phyloP scores from a whole-genome alignment of 139 green algal genomes.

The Nannochloris sp. region DNA sequence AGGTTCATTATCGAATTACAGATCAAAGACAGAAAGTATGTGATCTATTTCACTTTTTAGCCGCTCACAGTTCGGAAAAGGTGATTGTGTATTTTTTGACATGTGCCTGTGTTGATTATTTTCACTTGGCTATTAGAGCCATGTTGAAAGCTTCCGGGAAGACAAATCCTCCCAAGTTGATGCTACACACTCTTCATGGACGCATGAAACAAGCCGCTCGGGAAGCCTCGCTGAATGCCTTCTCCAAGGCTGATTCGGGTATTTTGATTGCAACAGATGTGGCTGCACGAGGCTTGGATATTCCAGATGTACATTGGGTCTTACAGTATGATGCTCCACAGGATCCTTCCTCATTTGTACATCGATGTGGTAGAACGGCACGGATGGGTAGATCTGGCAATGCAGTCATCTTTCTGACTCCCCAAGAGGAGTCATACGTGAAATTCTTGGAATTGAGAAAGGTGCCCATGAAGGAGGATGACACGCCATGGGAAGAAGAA shows the following conservation, averaged over 20 bases:
- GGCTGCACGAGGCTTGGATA: constrained; percentile 85
- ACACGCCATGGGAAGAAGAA: neutral
- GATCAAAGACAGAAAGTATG: constrained; percentile 58
- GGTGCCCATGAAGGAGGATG: constrained; percentile 32
- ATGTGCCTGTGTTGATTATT: constrained; percentile 83
- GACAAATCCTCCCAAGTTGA: neutral
- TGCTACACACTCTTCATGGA: constrained; percentile 64
- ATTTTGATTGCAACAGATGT: constrained; percentile 89
- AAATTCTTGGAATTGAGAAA: constrained; percentile 78
- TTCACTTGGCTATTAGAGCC: constrained; percentile 16
- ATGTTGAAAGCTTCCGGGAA: neutral
- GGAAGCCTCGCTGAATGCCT: constrained; percentile 58
- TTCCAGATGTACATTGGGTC: constrained; percentile 78
- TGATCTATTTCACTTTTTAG: constrained; percentile 50
- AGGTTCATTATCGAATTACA: constrained; percentile 43
- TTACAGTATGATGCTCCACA: constrained; percentile 79
- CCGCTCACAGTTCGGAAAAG: constrained; percentile 52
- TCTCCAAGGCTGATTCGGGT: constrained; percentile 34
- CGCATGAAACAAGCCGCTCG: constrained; percentile 79
- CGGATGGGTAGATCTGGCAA: constrained; percentile 75
- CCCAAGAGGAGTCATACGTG: constrained; percentile 73
- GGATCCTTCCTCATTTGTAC: constrained; percentile 78
- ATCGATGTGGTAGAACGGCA: constrained; percentile 79
- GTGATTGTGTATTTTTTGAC: constrained; percentile 94
- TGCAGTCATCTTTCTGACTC: constrained; percentile 66